Evolutionary conservation across 2,329 filamentous ascomycete species (phyloP), one percentile per base, ranked within the genome.

Genomic region (Trichophaea hybrida): DNA sequence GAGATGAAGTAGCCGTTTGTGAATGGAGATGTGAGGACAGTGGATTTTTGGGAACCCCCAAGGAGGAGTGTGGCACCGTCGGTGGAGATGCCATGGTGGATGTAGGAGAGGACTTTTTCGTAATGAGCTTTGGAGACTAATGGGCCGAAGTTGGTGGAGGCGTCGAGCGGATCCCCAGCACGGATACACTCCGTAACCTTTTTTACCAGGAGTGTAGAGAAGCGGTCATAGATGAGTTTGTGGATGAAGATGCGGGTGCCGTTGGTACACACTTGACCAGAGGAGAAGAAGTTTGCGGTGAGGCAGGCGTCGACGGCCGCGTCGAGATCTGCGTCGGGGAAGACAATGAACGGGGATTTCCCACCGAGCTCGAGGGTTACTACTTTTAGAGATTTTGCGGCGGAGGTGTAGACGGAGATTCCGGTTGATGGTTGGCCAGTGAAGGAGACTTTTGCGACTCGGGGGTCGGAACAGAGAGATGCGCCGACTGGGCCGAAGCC

Each of bases 251-350:
- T 88, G 8, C 89, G 79, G 1, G 89, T 94, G 54, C 89, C 89
- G 71, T 94, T 94, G 55, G 89, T 94, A 78, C 89, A 95, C 55
- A 94, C 88, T 73, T 95, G 89, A 34, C 89, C 89, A 0, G 86
- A 86, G 66, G 85, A 89, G 77, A 86, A 94, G 75, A 94, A 94
- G 73, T 94, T 94, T 68, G 88, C 89, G 77, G 94, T 88, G 85
- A 94, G 90, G 64, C 88, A 88, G 34, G 87, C 85, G 69, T 94
- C 84, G 37, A 88, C 89, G n/a, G 89, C 89, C 68, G 81, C 80
- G 50, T 87, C 83, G 17, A 91, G 72, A 55, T 88, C 81, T 13
- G 85, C 86, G 69, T 94, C 88, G 0, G 86, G 86, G 0, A 94
- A 80, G 51, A 95, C 77, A 55, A 95, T 76, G 46, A 88, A 76